phyloP scores from a whole-genome alignment of 192 early-diverging fungal species.

The Obelidium mucronatum region DNA sequence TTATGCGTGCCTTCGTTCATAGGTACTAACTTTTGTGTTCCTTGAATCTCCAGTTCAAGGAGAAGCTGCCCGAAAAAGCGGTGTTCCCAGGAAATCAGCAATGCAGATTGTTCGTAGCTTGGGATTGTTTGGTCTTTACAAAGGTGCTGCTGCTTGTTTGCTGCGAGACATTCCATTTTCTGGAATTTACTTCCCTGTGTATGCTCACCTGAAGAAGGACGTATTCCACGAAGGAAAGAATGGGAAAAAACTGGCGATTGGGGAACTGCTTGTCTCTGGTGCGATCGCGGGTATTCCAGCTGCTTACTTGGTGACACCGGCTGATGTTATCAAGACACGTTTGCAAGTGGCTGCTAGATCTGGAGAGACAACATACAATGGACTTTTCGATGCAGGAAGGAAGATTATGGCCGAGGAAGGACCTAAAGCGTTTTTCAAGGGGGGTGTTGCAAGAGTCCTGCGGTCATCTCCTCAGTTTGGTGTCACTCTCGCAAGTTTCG shows the following conservation, averaged over 20 bases:
- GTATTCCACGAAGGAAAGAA: conserved; percentile 85
- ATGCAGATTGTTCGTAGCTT: conserved; percentile 88
- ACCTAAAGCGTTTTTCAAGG: conserved; percentile 95
- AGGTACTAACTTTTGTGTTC: background rate
- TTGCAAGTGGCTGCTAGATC: conserved; percentile 91
- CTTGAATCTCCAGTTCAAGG: conserved; percentile 55
- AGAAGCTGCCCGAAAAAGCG: conserved; percentile 59
- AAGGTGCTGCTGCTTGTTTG: conserved; percentile 91
- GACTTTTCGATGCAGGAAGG: conserved; percentile 82
- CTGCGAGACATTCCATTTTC: conserved; percentile 97
- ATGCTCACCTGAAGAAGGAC: conserved; percentile 96
- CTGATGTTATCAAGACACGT: conserved; percentile 98
- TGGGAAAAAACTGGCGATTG: conserved; percentile 67
- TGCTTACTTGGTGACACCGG: conserved; percentile 96
- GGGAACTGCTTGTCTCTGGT: conserved; percentile 82
- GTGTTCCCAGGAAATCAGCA: conserved; percentile 71
- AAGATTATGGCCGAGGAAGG: conserved; percentile 94
- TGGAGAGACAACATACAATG: conserved; percentile 87
- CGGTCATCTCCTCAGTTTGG: conserved; percentile 97
- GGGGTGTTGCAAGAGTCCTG: conserved; percentile 90
- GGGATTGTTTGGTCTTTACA: conserved; percentile 93
- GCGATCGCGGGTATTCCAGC: conserved; percentile 97
- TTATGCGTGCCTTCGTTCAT: background rate
- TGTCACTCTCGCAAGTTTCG: conserved; percentile 93
- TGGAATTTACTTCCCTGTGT: conserved; percentile 96